phyloP scores from a whole-genome alignment of 2,329 filamentous ascomycete species.

The Chaetomium strumarium region DNA sequence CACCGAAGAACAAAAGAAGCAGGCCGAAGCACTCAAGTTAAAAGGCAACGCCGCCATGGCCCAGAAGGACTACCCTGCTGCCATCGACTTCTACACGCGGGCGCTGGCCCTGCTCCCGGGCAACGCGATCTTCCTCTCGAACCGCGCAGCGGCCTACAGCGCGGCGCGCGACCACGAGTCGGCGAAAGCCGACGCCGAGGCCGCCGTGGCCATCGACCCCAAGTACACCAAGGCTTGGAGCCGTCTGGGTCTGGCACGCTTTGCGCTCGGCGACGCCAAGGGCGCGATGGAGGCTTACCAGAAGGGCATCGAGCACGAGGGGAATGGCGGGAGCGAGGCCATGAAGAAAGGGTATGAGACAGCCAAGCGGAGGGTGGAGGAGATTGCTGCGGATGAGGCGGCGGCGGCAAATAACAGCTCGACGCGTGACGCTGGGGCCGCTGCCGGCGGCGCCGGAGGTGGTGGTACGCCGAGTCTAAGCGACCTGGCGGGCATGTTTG shows the following conservation, averaged over 20 bases:
- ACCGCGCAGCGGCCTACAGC: constrained; percentile 90
- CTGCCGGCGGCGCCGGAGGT: constrained; percentile 38
- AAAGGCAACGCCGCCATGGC: constrained; percentile 94
- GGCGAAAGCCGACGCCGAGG: constrained; percentile 81
- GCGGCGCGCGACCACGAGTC: constrained; percentile 78
- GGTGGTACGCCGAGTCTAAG: constrained; percentile 63
- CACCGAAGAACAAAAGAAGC: constrained; percentile 59
- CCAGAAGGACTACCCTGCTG: constrained; percentile 77
- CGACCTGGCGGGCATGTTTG: constrained; percentile 67
- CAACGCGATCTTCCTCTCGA: constrained; percentile 96
- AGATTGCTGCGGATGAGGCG: constrained; percentile 57
- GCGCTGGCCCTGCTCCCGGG: constrained; percentile 73
- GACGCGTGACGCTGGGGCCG: not conserved
- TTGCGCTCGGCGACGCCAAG: constrained; percentile 83
- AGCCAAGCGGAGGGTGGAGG: constrained; percentile 78
- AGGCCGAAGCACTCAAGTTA: constrained; percentile 83
- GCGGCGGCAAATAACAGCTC: constrained; percentile 19
- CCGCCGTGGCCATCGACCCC: constrained; percentile 81
- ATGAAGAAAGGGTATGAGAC: constrained; percentile 98
- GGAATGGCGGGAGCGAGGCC: constrained; percentile 87
- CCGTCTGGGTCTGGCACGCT: constrained; percentile 82
- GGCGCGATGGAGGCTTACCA: constrained; percentile 93
- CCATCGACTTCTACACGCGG: constrained; percentile 82
- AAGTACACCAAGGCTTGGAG: constrained; percentile 98
- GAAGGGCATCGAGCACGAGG: constrained; percentile 88